Conservation (phyloP, 352 stramenopile species). For the Pythium volutum region DNA sequence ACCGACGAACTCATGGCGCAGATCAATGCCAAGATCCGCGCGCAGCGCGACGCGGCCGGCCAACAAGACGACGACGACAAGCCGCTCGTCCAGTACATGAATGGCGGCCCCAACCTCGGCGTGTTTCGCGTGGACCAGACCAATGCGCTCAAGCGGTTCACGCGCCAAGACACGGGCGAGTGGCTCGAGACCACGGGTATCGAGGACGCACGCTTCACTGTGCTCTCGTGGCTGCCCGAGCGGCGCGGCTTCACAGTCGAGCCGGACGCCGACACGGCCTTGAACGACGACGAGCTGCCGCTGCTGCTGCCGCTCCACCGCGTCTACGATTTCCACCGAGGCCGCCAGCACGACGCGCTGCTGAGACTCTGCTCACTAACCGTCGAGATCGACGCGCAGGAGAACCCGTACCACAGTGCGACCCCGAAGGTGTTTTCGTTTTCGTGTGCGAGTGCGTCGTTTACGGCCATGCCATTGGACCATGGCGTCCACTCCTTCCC, state of each 20-base stretch:
- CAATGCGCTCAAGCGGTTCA: conserved; percentile 52
- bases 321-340: conserved; percentile 34
- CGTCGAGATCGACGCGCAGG: conserved; percentile 25
- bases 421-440: conserved; percentile 26
- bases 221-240: conserved; percentile 28
- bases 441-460: conserved; percentile 59
- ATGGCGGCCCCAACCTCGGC: conserved; percentile 54
- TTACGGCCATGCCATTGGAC: conserved; percentile 42
- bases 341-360: conserved; percentile 20
- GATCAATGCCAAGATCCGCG: conserved; percentile 6
- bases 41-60: background rate
- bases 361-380: conserved; percentile 37
- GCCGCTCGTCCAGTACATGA: conserved; percentile 31
- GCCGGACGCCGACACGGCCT: background rate
- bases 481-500: conserved; percentile 25
- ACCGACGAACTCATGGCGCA: conserved; percentile 19
- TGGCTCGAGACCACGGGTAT: conserved; percentile 63
- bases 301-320: conserved; percentile 36
- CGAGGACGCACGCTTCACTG: conserved; percentile 30
- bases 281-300: conserved; percentile 24
- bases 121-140: conserved; percentile 67
- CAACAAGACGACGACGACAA: conserved; percentile 1
- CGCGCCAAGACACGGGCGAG: conserved; percentile 57
- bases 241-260: conserved; percentile 12
- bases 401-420: conserved; percentile 19